Conservation (phyloP, 257 asterid species). For the Jasminum sambac region DNA sequence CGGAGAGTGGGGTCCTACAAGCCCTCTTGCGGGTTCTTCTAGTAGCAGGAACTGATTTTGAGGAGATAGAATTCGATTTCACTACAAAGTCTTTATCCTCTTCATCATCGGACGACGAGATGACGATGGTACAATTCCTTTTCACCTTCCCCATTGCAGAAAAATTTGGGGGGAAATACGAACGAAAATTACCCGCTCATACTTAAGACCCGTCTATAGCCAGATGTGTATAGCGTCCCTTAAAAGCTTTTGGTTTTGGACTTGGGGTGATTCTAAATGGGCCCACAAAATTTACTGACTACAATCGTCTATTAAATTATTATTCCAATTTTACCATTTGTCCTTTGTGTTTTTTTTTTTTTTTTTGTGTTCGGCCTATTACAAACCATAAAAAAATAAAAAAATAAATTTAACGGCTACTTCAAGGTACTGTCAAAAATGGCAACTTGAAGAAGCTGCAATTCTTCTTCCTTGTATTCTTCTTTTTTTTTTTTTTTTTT, state of each 20-base stretch:
- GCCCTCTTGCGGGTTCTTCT: conserved; percentile 55
- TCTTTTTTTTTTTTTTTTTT: too few species aligned
- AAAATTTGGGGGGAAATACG: not conserved
- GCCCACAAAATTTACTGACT: too few species aligned
- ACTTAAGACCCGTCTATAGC: conserved; percentile 26
- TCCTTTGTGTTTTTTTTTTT: too few species aligned
- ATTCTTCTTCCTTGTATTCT: too few species aligned
- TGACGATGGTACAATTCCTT: conserved; percentile 45
- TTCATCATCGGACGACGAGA: conserved; percentile 70
- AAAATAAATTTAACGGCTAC: too few species aligned
- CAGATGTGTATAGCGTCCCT: conserved; percentile 19
- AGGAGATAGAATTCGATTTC: conserved; percentile 30
- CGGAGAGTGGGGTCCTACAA: conserved; percentile 44
- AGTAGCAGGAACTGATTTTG: conserved; percentile 51
- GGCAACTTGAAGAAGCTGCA: too few species aligned
- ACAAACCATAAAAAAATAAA: too few species aligned
- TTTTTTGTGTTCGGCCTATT: too few species aligned
- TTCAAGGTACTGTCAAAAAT: too few species aligned
- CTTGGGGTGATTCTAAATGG: too few species aligned
- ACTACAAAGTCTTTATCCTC: conserved; percentile 30
- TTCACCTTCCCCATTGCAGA: conserved; percentile 59
- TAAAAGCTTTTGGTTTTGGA: conserved; percentile 22
- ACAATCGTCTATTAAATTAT: too few species aligned
- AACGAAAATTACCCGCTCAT: not conserved
- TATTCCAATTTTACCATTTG: too few species aligned